Evolutionary conservation across 805 yeast genomes (phyloP), one percentile per base, ranked within the genome.

Genomic region (Sugiyamaella smithiae): DNA sequence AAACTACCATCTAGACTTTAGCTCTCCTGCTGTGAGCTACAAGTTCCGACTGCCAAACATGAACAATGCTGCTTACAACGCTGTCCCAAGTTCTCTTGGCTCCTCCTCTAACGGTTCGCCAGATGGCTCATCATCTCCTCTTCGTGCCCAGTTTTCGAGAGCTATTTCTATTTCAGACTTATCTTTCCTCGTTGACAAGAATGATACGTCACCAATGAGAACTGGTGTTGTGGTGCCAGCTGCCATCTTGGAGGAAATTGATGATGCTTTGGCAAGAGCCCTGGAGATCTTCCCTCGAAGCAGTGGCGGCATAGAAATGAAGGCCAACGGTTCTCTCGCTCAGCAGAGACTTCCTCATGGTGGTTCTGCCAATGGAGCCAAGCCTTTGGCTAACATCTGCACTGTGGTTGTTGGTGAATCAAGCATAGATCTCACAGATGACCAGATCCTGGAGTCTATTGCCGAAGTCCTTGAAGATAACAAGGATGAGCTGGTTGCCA

Each of bases 151-250:
- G 25, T 55, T 58, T 19, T 57, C 64, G 17, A 46, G 96, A 66
- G 95, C 96, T 48, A 84, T 89, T 52, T 88, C 97, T 46, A 95
- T 90, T 28, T 88, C 97, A 26, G 98, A 90, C 63, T 77, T 90
- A 70, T 83, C 95, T 2, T 90, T 83, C 65, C 82, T 87, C 66
- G 87, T 87, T 49, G 89, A 84, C 63, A 69, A 76, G 55, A 70
- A 72, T 51, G 82, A 84, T 52, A 68, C 74, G 48, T 78, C 77
- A 56, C 88, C 88, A 24, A 65, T 83, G 56, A 82, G 98, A 77
- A 78, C 85, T 37, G 97, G 97, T 77, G 74, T 87, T 40, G 75
- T 90, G 63, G 82, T 85, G 50, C 84, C 97, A 54, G 81, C 86
- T 51, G 72, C 77, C 48, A 95, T 88, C 61, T 69, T 91, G 49